Conservation (phyloP, 345 rosid genomes). For the Dovyalis caffra region DNA sequence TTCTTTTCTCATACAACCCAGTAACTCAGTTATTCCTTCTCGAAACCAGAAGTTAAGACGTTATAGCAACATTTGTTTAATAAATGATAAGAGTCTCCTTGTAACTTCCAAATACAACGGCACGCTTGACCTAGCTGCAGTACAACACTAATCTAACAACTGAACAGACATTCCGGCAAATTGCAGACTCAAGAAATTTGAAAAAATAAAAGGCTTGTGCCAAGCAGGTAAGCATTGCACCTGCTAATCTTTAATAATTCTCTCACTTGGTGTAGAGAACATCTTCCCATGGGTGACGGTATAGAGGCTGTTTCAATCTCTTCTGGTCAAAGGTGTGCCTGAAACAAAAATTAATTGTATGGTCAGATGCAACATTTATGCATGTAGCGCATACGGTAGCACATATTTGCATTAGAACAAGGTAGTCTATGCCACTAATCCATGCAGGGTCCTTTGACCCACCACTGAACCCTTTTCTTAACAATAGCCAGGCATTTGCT, state of each 20-base stretch:
- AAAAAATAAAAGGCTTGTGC: neutral
- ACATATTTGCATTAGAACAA: neutral
- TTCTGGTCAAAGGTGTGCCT: slow-evolving; percentile 97
- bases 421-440: neutral
- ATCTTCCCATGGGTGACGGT: slow-evolving; percentile 98
- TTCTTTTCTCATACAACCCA: neutral
- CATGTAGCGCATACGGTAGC: neutral
- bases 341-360: neutral
- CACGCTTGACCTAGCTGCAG: neutral
- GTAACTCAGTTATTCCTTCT: neutral
- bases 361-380: neutral
- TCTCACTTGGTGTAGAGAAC: slow-evolving; percentile 92
- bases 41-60: neutral
- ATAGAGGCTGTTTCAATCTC: slow-evolving; percentile 94
- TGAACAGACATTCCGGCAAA: slow-evolving; percentile 8
- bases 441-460: neutral
- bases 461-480: neutral
- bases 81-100: neutral
- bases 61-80: slow-evolving; percentile 1
- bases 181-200: slow-evolving; percentile 13
- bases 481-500: slow-evolving; percentile 1
- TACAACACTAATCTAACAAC: slow-evolving; percentile 31
- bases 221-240: slow-evolving; percentile 10
- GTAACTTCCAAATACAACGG: slow-evolving; percentile 26
- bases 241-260: neutral